Evolutionary conservation across 2,329 filamentous ascomycete genomes (phyloP).

Genomic region (Colletotrichum sp.): DNA sequence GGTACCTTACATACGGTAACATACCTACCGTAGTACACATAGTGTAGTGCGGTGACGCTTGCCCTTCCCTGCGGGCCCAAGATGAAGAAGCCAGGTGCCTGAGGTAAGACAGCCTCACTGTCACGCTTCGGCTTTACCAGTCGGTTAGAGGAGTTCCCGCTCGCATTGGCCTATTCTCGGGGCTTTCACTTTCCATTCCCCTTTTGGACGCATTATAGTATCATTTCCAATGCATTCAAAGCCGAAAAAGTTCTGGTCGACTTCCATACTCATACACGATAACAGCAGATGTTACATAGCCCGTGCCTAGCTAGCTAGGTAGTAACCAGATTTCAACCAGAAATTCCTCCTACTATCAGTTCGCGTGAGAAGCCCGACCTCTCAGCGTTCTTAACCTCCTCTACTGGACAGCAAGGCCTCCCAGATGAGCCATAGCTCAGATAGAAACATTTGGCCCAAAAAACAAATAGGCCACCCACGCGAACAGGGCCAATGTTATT

Average conservation of each 20-base stretch:
- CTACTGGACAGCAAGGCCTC: background rate
- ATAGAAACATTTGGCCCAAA: background rate
- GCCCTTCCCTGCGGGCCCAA: background rate
- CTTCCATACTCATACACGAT: background rate
- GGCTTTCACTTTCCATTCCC: background rate
- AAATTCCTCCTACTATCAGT: background rate
- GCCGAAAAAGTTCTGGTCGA: background rate
- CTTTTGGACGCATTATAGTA: background rate
- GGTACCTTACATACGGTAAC: background rate
- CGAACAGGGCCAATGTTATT: background rate
- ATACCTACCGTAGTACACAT: too few species aligned
- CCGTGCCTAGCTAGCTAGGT: background rate
- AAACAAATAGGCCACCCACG: background rate
- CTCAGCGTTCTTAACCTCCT: background rate
- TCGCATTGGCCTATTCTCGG: background rate
- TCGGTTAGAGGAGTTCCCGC: background rate
- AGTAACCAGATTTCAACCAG: background rate
- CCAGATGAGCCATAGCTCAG: background rate
- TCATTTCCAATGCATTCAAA: background rate
- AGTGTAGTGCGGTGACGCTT: background rate
- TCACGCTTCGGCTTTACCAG: background rate
- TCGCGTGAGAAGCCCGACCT: background rate
- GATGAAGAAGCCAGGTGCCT: background rate
- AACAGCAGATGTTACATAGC: background rate
- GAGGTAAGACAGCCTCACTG: background rate